A percentile compares a stretch with the other conserved stretches of the same genome.
Evolutionary conservation across 2,329 filamentous ascomycete species (phyloP).

Genomic region (Cordyceps tenuipes): DNA sequence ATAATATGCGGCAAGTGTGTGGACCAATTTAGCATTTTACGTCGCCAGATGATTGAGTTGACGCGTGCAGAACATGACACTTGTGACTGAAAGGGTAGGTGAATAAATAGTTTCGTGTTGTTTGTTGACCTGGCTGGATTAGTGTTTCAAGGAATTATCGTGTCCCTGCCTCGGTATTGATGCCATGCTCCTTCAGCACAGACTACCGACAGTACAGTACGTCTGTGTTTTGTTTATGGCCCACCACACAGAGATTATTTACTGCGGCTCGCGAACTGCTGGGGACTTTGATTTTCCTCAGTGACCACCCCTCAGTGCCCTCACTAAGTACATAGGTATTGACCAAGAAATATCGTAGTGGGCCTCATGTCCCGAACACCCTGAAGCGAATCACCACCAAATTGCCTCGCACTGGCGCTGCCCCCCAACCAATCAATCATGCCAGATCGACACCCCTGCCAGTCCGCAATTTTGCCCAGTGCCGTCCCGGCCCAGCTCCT

Average conservation of each 20-base stretch:
- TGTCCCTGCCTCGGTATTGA: neutral
- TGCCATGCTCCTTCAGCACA: too few species aligned
- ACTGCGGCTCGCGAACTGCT: neutral
- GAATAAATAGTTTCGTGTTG: too few species aligned
- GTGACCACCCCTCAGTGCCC: neutral
- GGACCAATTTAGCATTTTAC: too few species aligned
- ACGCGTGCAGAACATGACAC: too few species aligned
- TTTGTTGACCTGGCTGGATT: neutral
- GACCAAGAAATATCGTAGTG: neutral
- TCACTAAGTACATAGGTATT: too few species aligned
- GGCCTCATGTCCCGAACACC: neutral
- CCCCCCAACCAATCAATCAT: neutral
- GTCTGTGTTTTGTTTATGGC: neutral
- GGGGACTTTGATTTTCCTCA: neutral
- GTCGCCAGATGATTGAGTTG: too few species aligned
- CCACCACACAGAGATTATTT: neutral
- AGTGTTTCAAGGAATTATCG: too few species aligned
- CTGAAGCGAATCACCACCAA: neutral
- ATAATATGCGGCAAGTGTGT: too few species aligned
- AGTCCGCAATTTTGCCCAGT: conserved; percentile 7
- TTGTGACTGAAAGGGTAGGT: too few species aligned
- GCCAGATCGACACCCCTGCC: neutral
- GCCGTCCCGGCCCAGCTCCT: conserved; percentile 3
- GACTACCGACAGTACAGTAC: too few species aligned
- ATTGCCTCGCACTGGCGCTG: neutral